Evolutionary conservation across 306 rosid genomes (phyloP), one percentile per base, ranked within the genome.

Genomic region (Gastrolobium villosum): DNA sequence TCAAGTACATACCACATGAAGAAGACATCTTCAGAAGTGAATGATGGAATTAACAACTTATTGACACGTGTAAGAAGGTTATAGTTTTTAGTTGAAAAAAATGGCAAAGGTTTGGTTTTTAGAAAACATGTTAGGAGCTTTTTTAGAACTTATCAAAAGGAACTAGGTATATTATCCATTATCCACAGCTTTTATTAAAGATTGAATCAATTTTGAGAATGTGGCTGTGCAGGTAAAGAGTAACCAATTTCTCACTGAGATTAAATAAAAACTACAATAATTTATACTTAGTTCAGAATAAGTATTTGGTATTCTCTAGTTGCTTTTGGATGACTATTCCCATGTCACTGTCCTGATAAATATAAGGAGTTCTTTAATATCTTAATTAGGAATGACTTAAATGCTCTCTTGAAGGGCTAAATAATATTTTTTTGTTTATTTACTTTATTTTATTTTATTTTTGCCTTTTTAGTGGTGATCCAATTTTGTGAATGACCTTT

Each of bases 51-150:
- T 74, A 81, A 65, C 71, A 60, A 37, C 13, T 52, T 52, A 14
- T 44, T 75, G 61, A 53, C 76, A 70, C 70, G 37, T 77, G n/a
- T 73, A 57, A 72, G 76, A 67, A 56, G 77, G 62, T 20, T 68
- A 66, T 50, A 73, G 73, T 48, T n/a, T 66, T 48, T 39, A 76
- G 54, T 67, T 55, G 66, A 32, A 63, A 20, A 56, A 63, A 56
- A 36, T 70, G 65, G 50, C 7, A 4, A 54, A 7, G 28, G 53
- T 70, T 84, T 65, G 60, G 31, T 65, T 61, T 70, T 60, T 30
- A 45, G 48, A 35, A 67, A 36, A 35, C 15, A 76, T 76, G 50
- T 55, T 77, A 32, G 41, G 36, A 30, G 48, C 6, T 44, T 14
- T 26, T 44, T 50, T 14, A 73, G 26, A 31, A 46, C 14, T 39